Conservation (phyloP, 2,329 filamentous ascomycete genomes). For the Neonectria coccinea region DNA sequence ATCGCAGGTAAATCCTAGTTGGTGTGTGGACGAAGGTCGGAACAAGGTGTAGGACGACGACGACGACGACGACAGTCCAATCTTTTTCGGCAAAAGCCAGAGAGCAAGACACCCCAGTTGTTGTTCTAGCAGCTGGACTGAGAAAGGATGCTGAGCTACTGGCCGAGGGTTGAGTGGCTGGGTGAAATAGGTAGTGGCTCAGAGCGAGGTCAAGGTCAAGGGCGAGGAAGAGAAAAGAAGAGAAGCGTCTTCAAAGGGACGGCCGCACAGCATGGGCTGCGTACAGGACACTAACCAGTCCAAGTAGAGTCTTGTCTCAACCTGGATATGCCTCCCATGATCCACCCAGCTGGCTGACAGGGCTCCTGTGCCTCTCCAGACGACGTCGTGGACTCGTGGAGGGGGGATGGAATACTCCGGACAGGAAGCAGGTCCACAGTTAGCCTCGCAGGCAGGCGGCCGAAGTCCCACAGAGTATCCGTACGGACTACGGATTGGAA, state of each 20-base stretch:
- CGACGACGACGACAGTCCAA: conserved; percentile 30
- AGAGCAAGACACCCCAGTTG: conserved; percentile 35
- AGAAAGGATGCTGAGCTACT: conserved; percentile 42
- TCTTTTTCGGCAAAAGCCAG: conserved; percentile 25
- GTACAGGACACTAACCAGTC: conserved; percentile 40
- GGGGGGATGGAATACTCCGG: conserved; percentile 18
- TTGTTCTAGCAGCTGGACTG: conserved; percentile 39
- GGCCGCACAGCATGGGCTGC: conserved; percentile 41
- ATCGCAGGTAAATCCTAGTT: conserved; percentile 38
- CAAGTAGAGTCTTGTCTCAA: conserved; percentile 42
- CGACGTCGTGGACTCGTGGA: conserved; percentile 36
- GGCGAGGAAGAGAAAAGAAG: conserved; percentile 31
- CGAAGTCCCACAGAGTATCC: conserved; percentile 19
- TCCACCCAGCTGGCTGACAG: conserved; percentile 44
- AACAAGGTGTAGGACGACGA: conserved; percentile 33
- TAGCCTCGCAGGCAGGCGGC: conserved; percentile 39
- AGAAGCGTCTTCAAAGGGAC: conserved; percentile 27
- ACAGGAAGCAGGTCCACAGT: conserved; percentile 37
- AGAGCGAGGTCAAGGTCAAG: conserved; percentile 24
- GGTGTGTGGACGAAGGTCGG: conserved; percentile 22
- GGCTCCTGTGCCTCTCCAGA: conserved; percentile 30
- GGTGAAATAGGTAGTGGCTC: conserved; percentile 12
- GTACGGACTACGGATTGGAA: background rate
- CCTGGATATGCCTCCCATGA: conserved; percentile 41
- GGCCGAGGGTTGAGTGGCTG: conserved; percentile 27